Conservation (phyloP, 192 early-diverging fungal genomes). For the Entomortierella chlamydospora region DNA sequence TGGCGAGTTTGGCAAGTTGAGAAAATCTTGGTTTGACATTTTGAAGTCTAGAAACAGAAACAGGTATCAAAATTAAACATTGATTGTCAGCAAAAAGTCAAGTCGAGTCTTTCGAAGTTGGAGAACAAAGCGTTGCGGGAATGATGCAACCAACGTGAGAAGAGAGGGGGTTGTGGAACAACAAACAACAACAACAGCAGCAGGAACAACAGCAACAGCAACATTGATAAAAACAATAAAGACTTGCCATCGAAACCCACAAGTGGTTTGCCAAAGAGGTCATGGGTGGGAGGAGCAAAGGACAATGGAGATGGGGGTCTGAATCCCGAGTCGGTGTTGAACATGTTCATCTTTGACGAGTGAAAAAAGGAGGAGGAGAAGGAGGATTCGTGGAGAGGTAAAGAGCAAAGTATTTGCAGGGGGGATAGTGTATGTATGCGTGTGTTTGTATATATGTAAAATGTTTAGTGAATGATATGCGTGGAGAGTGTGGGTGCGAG, state of each 20-base stretch:
- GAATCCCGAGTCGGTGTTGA: slow-evolving; percentile 53
- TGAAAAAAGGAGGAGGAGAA: background rate
- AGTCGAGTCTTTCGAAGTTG: background rate
- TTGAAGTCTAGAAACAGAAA: slow-evolving; percentile 24
- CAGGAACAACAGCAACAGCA: background rate
- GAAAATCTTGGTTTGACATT: slow-evolving; percentile 32
- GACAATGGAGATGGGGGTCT: slow-evolving; percentile 40
- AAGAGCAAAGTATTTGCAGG: no score
- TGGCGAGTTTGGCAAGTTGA: slow-evolving; percentile 23
- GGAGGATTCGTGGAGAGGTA: background rate
- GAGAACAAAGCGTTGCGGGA: no score
- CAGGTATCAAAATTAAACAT: background rate
- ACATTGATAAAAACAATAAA: background rate
- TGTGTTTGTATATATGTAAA: no score
- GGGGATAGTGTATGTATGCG: no score
- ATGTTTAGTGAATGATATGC: no score
- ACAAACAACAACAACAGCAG: no score
- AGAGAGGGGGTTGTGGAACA: background rate
- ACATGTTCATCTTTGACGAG: slow-evolving; percentile 37
- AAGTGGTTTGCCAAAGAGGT: slow-evolving; percentile 44
- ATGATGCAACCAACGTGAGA: background rate
- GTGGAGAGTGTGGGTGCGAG: no score
- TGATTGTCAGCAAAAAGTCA: no score
- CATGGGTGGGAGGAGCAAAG: slow-evolving; percentile 25
- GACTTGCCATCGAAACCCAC: slow-evolving; percentile 27